Conservation (phyloP, 2,329 filamentous ascomycete species). For the Rutstroemia sydowiana region DNA sequence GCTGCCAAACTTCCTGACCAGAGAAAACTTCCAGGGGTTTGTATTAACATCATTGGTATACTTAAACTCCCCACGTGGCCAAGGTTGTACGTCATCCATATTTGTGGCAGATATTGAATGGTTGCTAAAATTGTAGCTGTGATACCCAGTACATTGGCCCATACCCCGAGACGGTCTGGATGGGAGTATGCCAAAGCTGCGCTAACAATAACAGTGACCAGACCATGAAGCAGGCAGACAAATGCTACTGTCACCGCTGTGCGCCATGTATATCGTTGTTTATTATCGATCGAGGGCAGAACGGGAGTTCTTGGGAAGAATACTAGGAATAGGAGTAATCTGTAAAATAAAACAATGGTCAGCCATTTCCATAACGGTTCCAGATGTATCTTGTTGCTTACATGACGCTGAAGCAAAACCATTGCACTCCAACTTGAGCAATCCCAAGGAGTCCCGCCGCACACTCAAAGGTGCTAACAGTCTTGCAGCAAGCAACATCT, state of each 20-base stretch:
- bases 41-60: constrained; percentile 97
- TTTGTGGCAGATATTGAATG: constrained; percentile 92
- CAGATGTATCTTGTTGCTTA: constrained; percentile 37
- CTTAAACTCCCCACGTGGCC: constrained; percentile 86
- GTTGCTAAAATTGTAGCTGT: constrained; percentile 71
- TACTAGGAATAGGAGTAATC: constrained; percentile 85
- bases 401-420: constrained; percentile 89
- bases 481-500: constrained; percentile 79
- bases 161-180: constrained; percentile 59
- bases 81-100: constrained; percentile 80
- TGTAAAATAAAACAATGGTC: constrained; percentile 33
- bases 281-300: constrained; percentile 29
- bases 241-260: constrained; percentile 71
- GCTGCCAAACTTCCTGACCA: constrained; percentile 80
- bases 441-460: constrained; percentile 81
- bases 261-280: constrained; percentile 59
- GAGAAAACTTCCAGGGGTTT: constrained; percentile 85
- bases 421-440: constrained; percentile 84
- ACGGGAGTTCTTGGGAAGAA: constrained; percentile 70
- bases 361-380: background rate
- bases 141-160: constrained; percentile 81
- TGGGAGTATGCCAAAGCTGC: constrained; percentile 57
- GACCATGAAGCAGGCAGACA: constrained; percentile 66
- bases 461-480: constrained; percentile 76
- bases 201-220: constrained; percentile 63